Conservation (phyloP, 306 rosid species). For the Malus asiatica region DNA sequence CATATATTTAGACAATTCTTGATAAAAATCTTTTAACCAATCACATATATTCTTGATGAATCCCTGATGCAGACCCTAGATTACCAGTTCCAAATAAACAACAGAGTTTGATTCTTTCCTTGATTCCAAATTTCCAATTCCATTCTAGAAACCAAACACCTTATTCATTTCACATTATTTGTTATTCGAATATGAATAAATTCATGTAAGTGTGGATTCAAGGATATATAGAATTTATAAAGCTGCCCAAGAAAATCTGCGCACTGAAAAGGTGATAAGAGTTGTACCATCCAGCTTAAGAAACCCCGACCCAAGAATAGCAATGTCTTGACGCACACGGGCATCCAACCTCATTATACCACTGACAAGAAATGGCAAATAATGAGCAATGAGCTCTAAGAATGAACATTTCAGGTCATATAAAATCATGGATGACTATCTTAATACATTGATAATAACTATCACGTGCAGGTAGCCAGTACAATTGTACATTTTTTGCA, state of each 20-base stretch:
- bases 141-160: neutral
- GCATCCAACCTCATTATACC: slow-evolving; percentile 90
- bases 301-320: slow-evolving; percentile 76
- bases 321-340: slow-evolving; percentile 80
- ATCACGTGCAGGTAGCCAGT: neutral
- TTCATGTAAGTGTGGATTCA: neutral
- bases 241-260: slow-evolving; percentile 4
- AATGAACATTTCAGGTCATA: neutral
- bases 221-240: neutral
- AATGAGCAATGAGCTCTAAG: slow-evolving; percentile 17
- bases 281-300: slow-evolving; percentile 83
- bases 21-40: neutral
- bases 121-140: neutral
- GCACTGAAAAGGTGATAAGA: slow-evolving; percentile 1
- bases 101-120: neutral
- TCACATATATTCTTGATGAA: neutral
- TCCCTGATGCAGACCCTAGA: neutral
- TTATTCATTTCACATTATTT: neutral
- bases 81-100: neutral
- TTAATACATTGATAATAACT: neutral
- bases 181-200: neutral
- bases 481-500: neutral
- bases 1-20: neutral
- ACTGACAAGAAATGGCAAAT: slow-evolving; percentile 36
- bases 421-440: neutral